Conservation (phyloP, 148 eudicot genomes). For the Silene uniflora region DNA sequence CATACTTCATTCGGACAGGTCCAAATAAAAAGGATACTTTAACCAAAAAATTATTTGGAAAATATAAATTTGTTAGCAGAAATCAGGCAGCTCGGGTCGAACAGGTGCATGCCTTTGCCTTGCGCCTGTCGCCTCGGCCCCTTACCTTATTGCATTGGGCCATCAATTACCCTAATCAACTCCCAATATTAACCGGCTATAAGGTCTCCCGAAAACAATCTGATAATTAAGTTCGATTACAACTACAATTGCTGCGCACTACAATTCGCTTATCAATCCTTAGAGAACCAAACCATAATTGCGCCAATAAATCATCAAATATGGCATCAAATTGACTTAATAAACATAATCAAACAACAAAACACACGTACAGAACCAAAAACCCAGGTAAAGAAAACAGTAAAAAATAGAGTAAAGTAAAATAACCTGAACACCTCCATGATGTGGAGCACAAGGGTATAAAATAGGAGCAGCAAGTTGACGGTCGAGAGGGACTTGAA, state of each 20-base stretch:
- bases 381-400: background rate
- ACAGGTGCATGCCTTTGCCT: too few species aligned
- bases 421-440: constrained; percentile 83
- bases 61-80: too few species aligned
- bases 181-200: background rate
- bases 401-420: background rate
- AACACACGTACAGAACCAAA: background rate
- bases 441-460: constrained; percentile 47
- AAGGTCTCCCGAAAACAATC: background rate
- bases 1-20: too few species aligned
- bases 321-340: background rate
- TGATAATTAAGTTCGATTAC: background rate
- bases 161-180: background rate
- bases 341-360: background rate
- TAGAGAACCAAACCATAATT: background rate
- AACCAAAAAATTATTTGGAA: too few species aligned
- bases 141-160: background rate
- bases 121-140: too few species aligned
- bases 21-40: too few species aligned
- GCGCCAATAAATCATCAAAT: background rate
- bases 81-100: too few species aligned
- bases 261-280: background rate
- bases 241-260: background rate
- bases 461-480: constrained; percentile 53
- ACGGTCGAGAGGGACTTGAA: constrained; percentile 68